Base-by-base conservation (phyloP, 257 asterid species). In the Lycium ferocissimum region DNA sequence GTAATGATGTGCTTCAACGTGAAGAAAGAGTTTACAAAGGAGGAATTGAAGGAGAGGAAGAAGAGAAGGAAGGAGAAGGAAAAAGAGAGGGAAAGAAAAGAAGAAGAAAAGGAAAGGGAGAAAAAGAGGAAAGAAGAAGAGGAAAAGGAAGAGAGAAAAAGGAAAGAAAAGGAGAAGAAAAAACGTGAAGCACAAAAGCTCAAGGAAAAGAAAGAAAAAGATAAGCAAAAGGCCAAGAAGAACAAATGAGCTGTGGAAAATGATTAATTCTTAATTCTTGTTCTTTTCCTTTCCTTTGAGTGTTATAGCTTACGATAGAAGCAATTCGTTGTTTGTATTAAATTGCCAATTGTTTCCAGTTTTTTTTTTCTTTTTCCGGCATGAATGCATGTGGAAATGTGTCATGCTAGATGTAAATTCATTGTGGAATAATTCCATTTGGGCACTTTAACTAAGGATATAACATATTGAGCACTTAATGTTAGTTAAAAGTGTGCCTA, bases 31-130 rank as follows among this genome's bases (percentile, higher is more conserved):
- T 70, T 80, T 12, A 84, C 82, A 6, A 84, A 72, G 49, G 87
- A 81, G n/a, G 87, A 81, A 58, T 12, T 87, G 63, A 80, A 84
- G 54, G 89, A 82, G 71, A 72, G 38, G 8, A 84, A 81, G 87
- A 84, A 76, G 84, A 81, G 45, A 38, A 63, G 37, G 83, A 80
- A 49, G 51, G 84, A 84, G 56, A 63, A 43, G 45, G 49, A 33
- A 5, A 72, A 49, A 26, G 82, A 85, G 43, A 40, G 10, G 61
- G 62, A 80, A 13, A 82, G 58, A 75, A 83, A 49, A 75, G 43
- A 14, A 37, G 56, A 80, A 26, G 78, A 66, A 2, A 57, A 71
- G 5, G 56, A 58, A 11, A 20, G 33, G 59, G 70, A 73, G 43
- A 15, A 80, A 43, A 37, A 15, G 7, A 11, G 49, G n/a, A n/a